A percentile compares a stretch with the other conserved stretches of the same genome.
These are phyloP conservation scores for Rhizopogon salebrosus DNA, from an alignment of 768 basidiomycete genomes.

Conservation along the genomic window DNA sequence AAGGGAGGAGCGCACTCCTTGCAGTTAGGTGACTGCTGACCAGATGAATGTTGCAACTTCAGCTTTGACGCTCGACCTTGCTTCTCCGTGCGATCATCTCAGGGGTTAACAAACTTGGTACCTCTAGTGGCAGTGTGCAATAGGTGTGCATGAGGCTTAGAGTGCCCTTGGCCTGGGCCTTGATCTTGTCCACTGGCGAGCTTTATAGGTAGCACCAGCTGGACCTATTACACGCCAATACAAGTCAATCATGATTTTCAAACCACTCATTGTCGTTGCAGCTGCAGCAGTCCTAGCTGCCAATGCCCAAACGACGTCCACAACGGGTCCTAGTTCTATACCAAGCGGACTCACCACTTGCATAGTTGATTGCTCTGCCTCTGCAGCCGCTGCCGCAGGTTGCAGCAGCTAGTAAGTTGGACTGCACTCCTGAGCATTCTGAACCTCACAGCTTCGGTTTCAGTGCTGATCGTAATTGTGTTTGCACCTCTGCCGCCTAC, in stretches of 20 bases:
- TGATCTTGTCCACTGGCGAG: too few relatives aligned
- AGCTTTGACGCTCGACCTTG: too few relatives aligned
- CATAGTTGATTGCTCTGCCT: constrained; percentile 3
- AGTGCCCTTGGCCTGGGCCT: too few relatives aligned
- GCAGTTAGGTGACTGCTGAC: too few relatives aligned
- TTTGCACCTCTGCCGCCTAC: constrained; percentile 35
- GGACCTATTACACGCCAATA: too few relatives aligned
- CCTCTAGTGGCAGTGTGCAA: too few relatives aligned
- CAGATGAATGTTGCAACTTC: too few relatives aligned
- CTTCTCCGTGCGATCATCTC: too few relatives aligned
- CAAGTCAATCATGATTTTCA: constrained; percentile 1
- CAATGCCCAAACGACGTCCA: constrained; percentile 13
- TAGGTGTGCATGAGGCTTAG: too few relatives aligned
- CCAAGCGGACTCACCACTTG: constrained; percentile 5
- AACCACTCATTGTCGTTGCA: constrained; percentile 13
- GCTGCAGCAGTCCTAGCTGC: constrained; percentile 15
- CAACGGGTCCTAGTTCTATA: background rate
- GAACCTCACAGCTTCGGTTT: background rate
- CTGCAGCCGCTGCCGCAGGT: background rate
- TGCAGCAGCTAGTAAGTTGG: constrained; percentile 16
- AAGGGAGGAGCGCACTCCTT: too few relatives aligned
- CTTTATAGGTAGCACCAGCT: too few relatives aligned
- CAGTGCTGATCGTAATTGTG: constrained; percentile 35
- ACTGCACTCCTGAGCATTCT: background rate
- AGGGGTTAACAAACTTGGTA: too few relatives aligned